Evolutionary conservation across 257 asterid genomes (phyloP).

Genomic region (Solanum infundibuliforme): DNA sequence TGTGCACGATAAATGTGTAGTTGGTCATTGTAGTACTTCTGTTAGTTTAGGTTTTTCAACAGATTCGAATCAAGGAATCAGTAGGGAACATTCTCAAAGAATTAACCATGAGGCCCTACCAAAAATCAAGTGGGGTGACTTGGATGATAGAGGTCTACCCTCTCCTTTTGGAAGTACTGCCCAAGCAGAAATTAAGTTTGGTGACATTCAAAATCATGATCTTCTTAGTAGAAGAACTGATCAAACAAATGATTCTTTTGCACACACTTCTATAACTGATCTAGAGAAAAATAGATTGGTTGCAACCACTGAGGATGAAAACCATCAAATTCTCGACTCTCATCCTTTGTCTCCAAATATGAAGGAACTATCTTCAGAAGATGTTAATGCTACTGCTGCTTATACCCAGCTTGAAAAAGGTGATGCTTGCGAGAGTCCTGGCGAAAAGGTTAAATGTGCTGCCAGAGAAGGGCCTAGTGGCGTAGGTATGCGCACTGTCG

Average conservation of each 20-base stretch:
- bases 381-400: slow-evolving; percentile 26
- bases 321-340: slow-evolving; percentile 16
- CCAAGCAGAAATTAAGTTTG: slow-evolving; percentile 31
- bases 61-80: slow-evolving; percentile 13
- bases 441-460: slow-evolving; percentile 9
- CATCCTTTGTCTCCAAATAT: slow-evolving; percentile 23
- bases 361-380: slow-evolving; percentile 40
- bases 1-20: slow-evolving; percentile 33
- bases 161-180: slow-evolving; percentile 36
- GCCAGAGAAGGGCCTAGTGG: slow-evolving; percentile 17
- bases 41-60: slow-evolving; percentile 11
- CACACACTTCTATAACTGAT: slow-evolving; percentile 9
- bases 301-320: slow-evolving; percentile 10
- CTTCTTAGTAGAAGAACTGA: slow-evolving; percentile 17
- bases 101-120: slow-evolving; percentile 30
- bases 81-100: slow-evolving; percentile 22
- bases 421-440: background rate
- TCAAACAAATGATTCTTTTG: slow-evolving; percentile 15
- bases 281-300: slow-evolving; percentile 13
- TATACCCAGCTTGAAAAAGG: slow-evolving; percentile 17
- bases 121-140: slow-evolving; percentile 88
- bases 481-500: background rate
- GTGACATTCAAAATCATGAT: slow-evolving; percentile 24
- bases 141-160: slow-evolving; percentile 70
- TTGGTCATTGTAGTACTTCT: slow-evolving; percentile 33